Percentiles rank a stretch among this genome's conserved stretches.
These are phyloP conservation scores for Ophiobolus disseminans DNA, from an alignment of 2,329 filamentous ascomycete genomes.

Conservation along the genomic window DNA sequence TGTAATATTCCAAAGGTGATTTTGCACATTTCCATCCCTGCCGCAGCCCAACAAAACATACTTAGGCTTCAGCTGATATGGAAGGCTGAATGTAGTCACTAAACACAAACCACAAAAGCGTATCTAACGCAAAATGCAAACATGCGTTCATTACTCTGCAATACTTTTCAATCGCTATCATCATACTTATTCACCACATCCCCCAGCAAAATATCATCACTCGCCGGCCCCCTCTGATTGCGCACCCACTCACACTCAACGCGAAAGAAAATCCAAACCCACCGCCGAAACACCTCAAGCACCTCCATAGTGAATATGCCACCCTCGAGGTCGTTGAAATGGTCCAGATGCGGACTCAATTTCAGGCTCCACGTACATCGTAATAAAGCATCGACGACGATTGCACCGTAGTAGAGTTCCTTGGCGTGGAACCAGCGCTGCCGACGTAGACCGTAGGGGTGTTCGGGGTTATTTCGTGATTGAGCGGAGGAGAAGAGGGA, in stretches of 20 bases:
- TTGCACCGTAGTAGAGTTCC: slow-evolving; percentile 81
- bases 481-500: slow-evolving; percentile 72
- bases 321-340: slow-evolving; percentile 84
- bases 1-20: no score
- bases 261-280: slow-evolving; percentile 97
- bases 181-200: slow-evolving; percentile 70
- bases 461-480: slow-evolving; percentile 66
- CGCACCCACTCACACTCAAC: slow-evolving; percentile 88
- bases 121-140: no score
- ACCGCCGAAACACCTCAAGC: slow-evolving; percentile 84
- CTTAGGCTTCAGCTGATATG: no score
- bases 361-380: slow-evolving; percentile 93
- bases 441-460: slow-evolving; percentile 79
- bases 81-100: no score
- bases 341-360: slow-evolving; percentile 80
- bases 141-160: no score
- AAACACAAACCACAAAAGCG: background rate
- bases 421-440: slow-evolving; percentile 75
- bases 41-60: no score
- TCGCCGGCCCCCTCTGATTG: slow-evolving; percentile 63
- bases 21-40: no score
- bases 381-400: slow-evolving; percentile 78
- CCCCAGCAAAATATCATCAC: slow-evolving; percentile 76
- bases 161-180: slow-evolving; percentile 55
- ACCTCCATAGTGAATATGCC: slow-evolving; percentile 88